Evolutionary conservation across 305 asterid genomes (phyloP).

Genomic region (Solanum chacoense): DNA sequence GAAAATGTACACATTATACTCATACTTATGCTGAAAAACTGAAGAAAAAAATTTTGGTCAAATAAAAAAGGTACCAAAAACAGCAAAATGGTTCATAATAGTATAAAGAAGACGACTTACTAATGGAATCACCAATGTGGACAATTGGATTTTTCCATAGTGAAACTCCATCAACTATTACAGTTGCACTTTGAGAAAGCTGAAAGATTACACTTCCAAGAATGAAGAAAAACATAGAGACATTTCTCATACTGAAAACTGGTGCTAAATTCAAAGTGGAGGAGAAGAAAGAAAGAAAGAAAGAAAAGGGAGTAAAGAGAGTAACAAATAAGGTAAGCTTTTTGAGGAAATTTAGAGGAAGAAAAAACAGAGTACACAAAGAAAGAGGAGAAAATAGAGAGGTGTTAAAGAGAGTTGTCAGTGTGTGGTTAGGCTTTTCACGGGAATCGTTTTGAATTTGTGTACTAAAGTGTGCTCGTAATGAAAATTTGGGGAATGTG

Average conservation of each 20-base stretch:
- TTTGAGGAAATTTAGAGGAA: background rate
- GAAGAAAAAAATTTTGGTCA: background rate
- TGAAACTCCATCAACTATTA: slow-evolving; percentile 65
- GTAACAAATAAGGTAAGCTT: background rate
- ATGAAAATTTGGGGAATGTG: slow-evolving; percentile 31
- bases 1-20: slow-evolving; percentile 79
- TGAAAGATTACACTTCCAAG: slow-evolving; percentile 19
- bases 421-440: slow-evolving; percentile 39
- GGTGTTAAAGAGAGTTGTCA: slow-evolving; percentile 22
- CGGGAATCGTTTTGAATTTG: slow-evolving; percentile 33
- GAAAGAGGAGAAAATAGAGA: slow-evolving; percentile 5
- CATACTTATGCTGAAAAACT: slow-evolving; percentile 75
- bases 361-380: slow-evolving; percentile 3
- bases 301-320: background rate
- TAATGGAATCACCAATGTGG: slow-evolving; percentile 66
- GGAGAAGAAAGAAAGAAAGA: background rate
- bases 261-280: background rate
- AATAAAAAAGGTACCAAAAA: background rate
- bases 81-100: background rate
- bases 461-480: background rate
- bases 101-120: slow-evolving; percentile 27
- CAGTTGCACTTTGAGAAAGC: slow-evolving; percentile 33
- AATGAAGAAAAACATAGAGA: slow-evolving; percentile 3
- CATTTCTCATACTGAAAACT: background rate
- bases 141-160: slow-evolving; percentile 60